phyloP scores from a whole-genome alignment of 164 flowering plant species.

The Chimonanthus praecox region DNA sequence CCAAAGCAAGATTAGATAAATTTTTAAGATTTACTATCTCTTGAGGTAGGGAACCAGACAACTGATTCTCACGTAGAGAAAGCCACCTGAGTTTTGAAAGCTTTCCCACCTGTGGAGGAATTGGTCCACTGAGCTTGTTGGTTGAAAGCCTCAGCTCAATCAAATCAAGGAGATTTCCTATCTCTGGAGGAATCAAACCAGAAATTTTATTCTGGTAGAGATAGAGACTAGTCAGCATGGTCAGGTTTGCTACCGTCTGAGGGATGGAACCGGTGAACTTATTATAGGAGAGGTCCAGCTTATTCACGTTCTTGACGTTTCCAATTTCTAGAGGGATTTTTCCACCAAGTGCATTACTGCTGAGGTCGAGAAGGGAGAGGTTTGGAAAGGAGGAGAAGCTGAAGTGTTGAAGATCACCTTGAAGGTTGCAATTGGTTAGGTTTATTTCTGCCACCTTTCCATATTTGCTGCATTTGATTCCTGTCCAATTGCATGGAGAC shows the following conservation, averaged over 20 bases:
- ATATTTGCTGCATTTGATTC: neutral
- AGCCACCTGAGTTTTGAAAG: neutral
- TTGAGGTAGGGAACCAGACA: neutral
- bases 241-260: neutral
- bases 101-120: neutral
- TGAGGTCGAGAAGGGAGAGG: neutral
- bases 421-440: neutral
- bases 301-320: conserved; percentile 13
- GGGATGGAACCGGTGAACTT: conserved; percentile 3
- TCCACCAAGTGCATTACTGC: conserved; percentile 10
- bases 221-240: neutral
- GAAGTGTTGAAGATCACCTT: neutral
- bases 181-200: conserved; percentile 21
- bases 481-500: neutral
- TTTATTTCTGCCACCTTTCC: neutral
- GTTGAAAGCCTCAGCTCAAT: neutral
- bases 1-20: neutral
- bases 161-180: conserved; percentile 17
- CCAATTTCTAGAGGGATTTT: conserved; percentile 25
- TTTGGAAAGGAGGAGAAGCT: neutral
- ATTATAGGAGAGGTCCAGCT: conserved; percentile 8
- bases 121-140: neutral
- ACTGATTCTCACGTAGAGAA: neutral
- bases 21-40: neutral
- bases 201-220: neutral